Evolutionary conservation across 2,329 filamentous ascomycete species (phyloP).

Genomic region (Neophaeococcomyces mojaviensis): DNA sequence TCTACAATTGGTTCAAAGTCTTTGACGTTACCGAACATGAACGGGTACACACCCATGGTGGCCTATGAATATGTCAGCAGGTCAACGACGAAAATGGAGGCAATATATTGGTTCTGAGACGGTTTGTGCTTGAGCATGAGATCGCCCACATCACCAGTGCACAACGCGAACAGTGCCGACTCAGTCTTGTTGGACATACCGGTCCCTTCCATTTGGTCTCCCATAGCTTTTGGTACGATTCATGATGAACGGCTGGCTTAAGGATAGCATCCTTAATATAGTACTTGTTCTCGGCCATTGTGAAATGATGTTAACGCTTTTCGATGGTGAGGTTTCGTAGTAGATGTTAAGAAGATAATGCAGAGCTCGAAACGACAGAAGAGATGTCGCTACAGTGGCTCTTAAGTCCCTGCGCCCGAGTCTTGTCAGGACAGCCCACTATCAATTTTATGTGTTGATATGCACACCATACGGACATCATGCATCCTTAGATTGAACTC

Average conservation of each 20-base stretch:
- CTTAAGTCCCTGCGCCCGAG: neutral
- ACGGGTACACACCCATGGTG: conserved; percentile 60
- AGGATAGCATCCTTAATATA: conserved; percentile 41
- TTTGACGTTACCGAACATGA: conserved; percentile 62
- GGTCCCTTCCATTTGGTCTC: conserved; percentile 69
- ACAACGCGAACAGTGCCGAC: neutral
- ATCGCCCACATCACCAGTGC: too few species aligned
- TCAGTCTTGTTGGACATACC: conserved; percentile 33
- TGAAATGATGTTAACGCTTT: too few species aligned
- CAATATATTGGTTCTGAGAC: too few species aligned
- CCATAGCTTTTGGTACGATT: conserved; percentile 58
- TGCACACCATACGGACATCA: too few species aligned
- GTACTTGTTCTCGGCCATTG: conserved; percentile 21
- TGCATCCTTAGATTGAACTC: neutral
- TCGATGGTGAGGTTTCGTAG: too few species aligned
- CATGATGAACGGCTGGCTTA: conserved; percentile 48
- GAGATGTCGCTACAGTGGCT: neutral
- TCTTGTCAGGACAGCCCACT: neutral
- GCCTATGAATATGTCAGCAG: conserved; percentile 34
- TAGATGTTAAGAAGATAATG: too few species aligned
- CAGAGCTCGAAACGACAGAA: too few species aligned
- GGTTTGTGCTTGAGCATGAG: neutral
- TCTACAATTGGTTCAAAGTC: conserved; percentile 66
- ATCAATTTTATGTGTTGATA: neutral
- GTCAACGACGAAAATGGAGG: too few species aligned